Conservation (phyloP, 805 yeast genomes). For the Metschnikowia kofuensis region DNA sequence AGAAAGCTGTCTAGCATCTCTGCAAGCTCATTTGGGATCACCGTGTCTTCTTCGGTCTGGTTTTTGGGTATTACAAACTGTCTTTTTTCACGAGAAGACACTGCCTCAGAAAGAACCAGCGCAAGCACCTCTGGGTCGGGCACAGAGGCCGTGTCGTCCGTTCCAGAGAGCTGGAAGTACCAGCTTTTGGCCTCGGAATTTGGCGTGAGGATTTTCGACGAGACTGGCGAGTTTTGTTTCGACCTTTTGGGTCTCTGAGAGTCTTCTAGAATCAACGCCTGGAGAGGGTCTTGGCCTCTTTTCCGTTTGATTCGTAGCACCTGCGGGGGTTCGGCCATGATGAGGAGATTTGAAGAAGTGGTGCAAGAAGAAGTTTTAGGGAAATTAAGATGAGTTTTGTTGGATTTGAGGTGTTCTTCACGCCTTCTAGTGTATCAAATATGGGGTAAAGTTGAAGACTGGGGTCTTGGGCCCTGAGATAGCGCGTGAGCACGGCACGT, state of each 20-base stretch:
- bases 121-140: constrained; percentile 21
- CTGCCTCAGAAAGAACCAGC: constrained; percentile 27
- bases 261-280: constrained; percentile 61
- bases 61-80: constrained; percentile 36
- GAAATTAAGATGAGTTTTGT: too few relatives aligned
- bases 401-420: too few relatives aligned
- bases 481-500: too few relatives aligned
- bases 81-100: constrained; percentile 16
- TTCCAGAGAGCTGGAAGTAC: constrained; percentile 34
- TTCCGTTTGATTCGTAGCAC: constrained; percentile 82
- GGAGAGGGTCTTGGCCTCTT: constrained; percentile 83
- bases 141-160: constrained; percentile 25
- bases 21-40: constrained; percentile 58
- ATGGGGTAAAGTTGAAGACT: too few relatives aligned
- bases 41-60: constrained; percentile 31
- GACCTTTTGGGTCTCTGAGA: constrained; percentile 38
- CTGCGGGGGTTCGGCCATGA: constrained; percentile 43
- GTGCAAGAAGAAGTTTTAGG: neutral
- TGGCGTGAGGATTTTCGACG: constrained; percentile 25
- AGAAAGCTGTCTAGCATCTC: constrained; percentile 71
- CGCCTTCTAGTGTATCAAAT: too few relatives aligned
- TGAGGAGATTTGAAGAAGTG: neutral
- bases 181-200: constrained; percentile 21
- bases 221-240: constrained; percentile 33
- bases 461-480: too few relatives aligned